These are phyloP conservation scores for Tanozyma kutaoensis DNA, from an alignment of 805 yeast species.

Conservation along the genomic window DNA sequence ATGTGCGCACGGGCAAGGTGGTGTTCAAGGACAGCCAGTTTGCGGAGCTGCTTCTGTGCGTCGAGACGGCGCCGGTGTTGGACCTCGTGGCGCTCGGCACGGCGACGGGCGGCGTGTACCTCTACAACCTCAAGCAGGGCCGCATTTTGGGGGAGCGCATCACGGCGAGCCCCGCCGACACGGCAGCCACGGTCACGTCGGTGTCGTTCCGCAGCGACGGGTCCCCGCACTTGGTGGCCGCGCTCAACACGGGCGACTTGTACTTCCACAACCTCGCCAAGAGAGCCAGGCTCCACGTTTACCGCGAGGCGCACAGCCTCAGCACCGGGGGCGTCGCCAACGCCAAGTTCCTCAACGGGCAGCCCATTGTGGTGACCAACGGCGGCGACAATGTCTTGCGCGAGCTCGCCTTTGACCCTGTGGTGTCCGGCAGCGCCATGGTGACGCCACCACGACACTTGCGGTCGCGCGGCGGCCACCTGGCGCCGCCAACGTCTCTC, in stretches of 20 bases:
- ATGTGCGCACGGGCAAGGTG: conserved; percentile 65
- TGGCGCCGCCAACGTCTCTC: conserved; percentile 73
- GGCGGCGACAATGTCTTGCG: conserved; percentile 87
- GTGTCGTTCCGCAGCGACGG: conserved; percentile 90
- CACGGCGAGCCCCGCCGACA: conserved; percentile 26
- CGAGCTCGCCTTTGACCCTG: conserved; percentile 90
- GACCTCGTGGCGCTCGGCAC: conserved; percentile 76
- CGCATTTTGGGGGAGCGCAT: conserved; percentile 35
- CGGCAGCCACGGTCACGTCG: conserved; percentile 34
- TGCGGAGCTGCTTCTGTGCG: conserved; percentile 43
- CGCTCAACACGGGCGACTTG: conserved; percentile 69
- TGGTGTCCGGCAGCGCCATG: conserved; percentile 47
- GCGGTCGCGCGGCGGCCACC: conserved; percentile 95
- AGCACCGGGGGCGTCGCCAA: conserved; percentile 65
- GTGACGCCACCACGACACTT: conserved; percentile 84
- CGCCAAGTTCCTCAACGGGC: conserved; percentile 74
- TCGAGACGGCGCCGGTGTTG: conserved; percentile 76
- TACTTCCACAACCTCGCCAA: conserved; percentile 73
- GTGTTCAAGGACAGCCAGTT: conserved; percentile 42
- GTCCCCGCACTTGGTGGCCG: conserved; percentile 67
- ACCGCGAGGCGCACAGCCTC: conserved; percentile 63
- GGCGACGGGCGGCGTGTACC: conserved; percentile 46
- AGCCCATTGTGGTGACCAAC: conserved; percentile 76
- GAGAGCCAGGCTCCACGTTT: conserved; percentile 60
- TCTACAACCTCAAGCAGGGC: conserved; percentile 61